A percentile compares a stretch with the other conserved stretches of the same genome.
Evolutionary conservation across 1,139 yeast genomes (phyloP).

Genomic region (Hyphopichia pseudoburtonii): DNA sequence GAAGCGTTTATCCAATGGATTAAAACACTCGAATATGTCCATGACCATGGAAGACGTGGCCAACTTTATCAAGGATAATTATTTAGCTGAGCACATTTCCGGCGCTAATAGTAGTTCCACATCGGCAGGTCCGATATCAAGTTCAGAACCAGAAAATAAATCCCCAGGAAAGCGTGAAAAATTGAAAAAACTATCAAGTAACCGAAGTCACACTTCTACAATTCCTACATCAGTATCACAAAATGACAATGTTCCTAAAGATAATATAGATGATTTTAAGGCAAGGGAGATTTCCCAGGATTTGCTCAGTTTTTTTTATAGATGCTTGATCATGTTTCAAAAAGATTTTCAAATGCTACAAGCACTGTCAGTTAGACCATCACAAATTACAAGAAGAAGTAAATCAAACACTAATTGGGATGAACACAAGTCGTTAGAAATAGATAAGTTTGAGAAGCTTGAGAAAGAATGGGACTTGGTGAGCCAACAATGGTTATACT

Average conservation of each 20-base stretch:
- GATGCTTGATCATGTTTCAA: slow-evolving; percentile 22
- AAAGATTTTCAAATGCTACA: slow-evolving; percentile 17
- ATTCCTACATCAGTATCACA: slow-evolving; percentile 8
- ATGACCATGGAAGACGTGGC: slow-evolving; percentile 35
- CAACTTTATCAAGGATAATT: slow-evolving; percentile 25
- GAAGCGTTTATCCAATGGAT: slow-evolving; percentile 17
- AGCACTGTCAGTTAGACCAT: no score
- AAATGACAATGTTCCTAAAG: slow-evolving; percentile 9
- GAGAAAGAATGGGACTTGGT: slow-evolving; percentile 22
- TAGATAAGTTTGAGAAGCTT: background rate
- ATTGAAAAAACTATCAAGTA: slow-evolving; percentile 3
- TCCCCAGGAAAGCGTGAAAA: slow-evolving; percentile 6
- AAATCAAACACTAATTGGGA: slow-evolving; percentile 3
- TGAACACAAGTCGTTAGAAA: slow-evolving; percentile 3
- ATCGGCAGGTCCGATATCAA: background rate
- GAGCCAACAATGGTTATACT: slow-evolving; percentile 30
- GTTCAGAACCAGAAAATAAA: slow-evolving; percentile 5
- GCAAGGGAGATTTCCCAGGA: slow-evolving; percentile 33
- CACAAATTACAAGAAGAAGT: background rate
- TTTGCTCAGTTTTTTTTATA: slow-evolving; percentile 24
- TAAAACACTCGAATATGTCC: slow-evolving; percentile 21
- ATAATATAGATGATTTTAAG: slow-evolving; percentile 27
- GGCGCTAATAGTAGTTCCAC: background rate
- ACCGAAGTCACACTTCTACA: slow-evolving; percentile 1
- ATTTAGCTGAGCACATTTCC: slow-evolving; percentile 11